Evolutionary conservation across 805 yeast genomes (phyloP), one percentile per base, ranked within the genome.

Genomic region (Sungouiella thailandica): DNA sequence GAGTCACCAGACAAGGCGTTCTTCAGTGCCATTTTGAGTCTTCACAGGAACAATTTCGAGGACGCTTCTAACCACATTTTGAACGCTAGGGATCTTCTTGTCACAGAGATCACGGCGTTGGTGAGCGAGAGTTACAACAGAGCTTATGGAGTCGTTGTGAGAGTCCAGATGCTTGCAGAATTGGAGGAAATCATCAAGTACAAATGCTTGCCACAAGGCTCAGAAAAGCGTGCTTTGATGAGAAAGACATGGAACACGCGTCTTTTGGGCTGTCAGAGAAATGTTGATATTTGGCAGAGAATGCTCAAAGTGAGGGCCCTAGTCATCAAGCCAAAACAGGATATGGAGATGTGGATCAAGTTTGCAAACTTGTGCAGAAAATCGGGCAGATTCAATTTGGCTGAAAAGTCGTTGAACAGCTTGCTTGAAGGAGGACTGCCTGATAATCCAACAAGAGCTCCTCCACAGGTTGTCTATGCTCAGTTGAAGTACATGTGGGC

Each of bases 271-370:
- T 88, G 97, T 53, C 98, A 93, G 61, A 74, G 93, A 47, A 93
- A 93, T 61, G 97, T 93, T 32, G 99, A 93, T 61, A 88, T 89
- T n/a, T 93, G 99, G 98, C 97, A 90, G 57, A 71, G 97, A 52
- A 81, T 93, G 78, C 70, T 93, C 40, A 85, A 89, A 55, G 96
- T 90, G 2, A 72, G 98, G 36, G 90, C 97, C 0, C 68, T 93
- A 29, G 97, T 93, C 10, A 84, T 93, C 28, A 82, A 83, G 43
- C 99, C 98, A 2, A 86, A 89, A 46, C 95, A 93, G 50, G 97
- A 93, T 54, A 83, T 89, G 93, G 93, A 85, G 34, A 86, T 89
- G 76, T 88, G 97, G 96, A 90, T 93, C 50, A 89, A 93, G 58
- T 94, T 93, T 69, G 97, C 98, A 14, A 93, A 93, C 52, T 66